Evolutionary conservation across 208 protist genomes (phyloP), one percentile per base, ranked within the genome.

Genomic region (Trypanosoma melophagium): DNA sequence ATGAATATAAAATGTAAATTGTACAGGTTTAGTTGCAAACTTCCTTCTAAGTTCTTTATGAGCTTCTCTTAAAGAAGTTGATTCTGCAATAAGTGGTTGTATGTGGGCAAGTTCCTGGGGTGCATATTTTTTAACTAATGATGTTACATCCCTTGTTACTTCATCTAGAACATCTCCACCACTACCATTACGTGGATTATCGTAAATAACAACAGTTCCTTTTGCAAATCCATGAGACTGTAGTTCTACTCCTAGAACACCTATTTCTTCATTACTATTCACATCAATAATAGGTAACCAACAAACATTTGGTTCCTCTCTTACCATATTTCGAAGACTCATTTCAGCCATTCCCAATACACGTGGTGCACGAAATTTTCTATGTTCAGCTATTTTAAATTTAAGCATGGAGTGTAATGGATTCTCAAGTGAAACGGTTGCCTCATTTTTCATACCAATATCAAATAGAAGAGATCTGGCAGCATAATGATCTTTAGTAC

Each of bases 161-260:
- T 76, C 76, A 40, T 83, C 72, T 3, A 72, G 2, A 21, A 66
- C 53, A 35, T 16, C 57, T 35, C 47, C 42, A 3, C n/a, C 49
- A 47, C 9, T 56, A 8, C 63, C 52, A 35, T 63, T 60, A 14
- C 19, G 40, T 66, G 63, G 60, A 40, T 54, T 58, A 19, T n/a
- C 47, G 73, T 86, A 88, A 25, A 81, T 64, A 21, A 73, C 79
- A 3, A 87, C 80, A 10, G 70, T 80, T 3, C 66, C 81, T 53
- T 60, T 72, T 12, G 80, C 63, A 67, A 95, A 93, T n/a, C 85
- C 87, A 42, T 66, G 66, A n/a, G 83, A 93, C 62, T 91, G 80
- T 67, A 93, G 58, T 74, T 85, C 74, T 19, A 95, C 71, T 21
- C 80, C 86, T 10, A 95, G 71, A 1, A 73, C 31, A 40, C 84